phyloP scores from a whole-genome alignment of 2,329 filamentous ascomycete species.

The Fonsecaea monophora region DNA sequence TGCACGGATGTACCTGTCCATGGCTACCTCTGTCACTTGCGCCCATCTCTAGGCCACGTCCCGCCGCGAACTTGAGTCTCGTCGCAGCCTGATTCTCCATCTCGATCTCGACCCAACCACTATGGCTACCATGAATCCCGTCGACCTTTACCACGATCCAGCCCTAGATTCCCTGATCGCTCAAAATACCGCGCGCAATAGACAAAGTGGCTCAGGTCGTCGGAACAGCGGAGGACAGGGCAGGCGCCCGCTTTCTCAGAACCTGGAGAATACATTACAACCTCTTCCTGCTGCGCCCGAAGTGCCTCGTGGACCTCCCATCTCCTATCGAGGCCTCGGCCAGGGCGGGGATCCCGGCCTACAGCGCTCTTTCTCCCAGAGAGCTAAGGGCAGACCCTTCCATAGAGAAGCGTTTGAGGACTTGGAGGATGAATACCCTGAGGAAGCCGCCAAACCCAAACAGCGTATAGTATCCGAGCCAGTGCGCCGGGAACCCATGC shows the following conservation, averaged over 20 bases:
- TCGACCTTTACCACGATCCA: constrained; percentile 39
- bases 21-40: constrained; percentile 14
- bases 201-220: constrained; percentile 23
- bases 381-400: constrained; percentile 39
- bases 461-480: constrained; percentile 12
- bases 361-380: constrained; percentile 41
- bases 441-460: constrained; percentile 20
- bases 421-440: constrained; percentile 24
- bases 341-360: constrained; percentile 47
- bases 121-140: constrained; percentile 39
- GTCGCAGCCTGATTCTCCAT: background rate
- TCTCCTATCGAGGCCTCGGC: constrained; percentile 59
- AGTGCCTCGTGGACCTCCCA: constrained; percentile 64
- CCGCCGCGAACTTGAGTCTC: background rate
- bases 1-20: constrained; percentile 4
- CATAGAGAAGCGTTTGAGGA: constrained; percentile 40
- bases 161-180: constrained; percentile 34
- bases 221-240: constrained; percentile 19
- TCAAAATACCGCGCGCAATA: constrained; percentile 16
- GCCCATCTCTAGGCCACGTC: background rate
- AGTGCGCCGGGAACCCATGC: constrained; percentile 7
- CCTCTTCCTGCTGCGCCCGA: constrained; percentile 60
- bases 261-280: constrained; percentile 10
- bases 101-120: background rate
- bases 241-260: constrained; percentile 26